Conservation (phyloP, 2,329 filamentous ascomycete genomes). For the Lithohypha guttulata region DNA sequence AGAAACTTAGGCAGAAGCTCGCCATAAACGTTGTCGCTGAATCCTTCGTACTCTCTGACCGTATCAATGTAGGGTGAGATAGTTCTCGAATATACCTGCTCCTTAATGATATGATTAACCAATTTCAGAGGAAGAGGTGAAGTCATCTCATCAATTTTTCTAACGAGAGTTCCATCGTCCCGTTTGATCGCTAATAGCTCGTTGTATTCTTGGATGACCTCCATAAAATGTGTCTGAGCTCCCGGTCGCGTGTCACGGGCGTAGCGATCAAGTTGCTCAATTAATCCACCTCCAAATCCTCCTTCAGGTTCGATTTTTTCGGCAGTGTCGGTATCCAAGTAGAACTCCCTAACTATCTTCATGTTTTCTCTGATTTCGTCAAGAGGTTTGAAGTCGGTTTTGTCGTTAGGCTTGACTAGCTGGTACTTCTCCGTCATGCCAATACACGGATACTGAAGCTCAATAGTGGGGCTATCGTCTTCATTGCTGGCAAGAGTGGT, state of each 20-base stretch:
- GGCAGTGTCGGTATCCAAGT: slow-evolving; percentile 61
- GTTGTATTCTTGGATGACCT: slow-evolving; percentile 70
- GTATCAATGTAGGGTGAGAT: slow-evolving; percentile 81
- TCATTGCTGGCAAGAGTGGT: slow-evolving; percentile 41
- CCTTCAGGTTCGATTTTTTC: slow-evolving; percentile 59
- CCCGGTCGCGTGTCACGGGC: slow-evolving; percentile 46
- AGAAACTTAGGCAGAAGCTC: slow-evolving; percentile 81
- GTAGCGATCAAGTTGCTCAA: slow-evolving; percentile 66
- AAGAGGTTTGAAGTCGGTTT: slow-evolving; percentile 52
- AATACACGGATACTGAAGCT: slow-evolving; percentile 75
- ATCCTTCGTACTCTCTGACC: slow-evolving; percentile 75
- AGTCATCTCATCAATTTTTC: slow-evolving; percentile 58
- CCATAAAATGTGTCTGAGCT: slow-evolving; percentile 55
- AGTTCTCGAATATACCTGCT: slow-evolving; percentile 79
- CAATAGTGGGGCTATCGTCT: slow-evolving; percentile 39
- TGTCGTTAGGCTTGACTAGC: slow-evolving; percentile 67
- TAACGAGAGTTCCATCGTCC: slow-evolving; percentile 58
- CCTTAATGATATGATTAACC: slow-evolving; percentile 65
- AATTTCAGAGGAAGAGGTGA: slow-evolving; percentile 56
- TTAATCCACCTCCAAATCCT: slow-evolving; percentile 49
- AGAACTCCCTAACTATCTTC: slow-evolving; percentile 60
- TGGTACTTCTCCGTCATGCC: slow-evolving; percentile 60
- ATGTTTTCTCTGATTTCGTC: slow-evolving; percentile 63
- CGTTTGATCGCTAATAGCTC: slow-evolving; percentile 54
- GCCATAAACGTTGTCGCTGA: slow-evolving; percentile 88